Percentiles rank a stretch among this genome's conserved stretches.
phyloP scores from a whole-genome alignment of 345 rosid genomes.

The Pistacia vera region DNA sequence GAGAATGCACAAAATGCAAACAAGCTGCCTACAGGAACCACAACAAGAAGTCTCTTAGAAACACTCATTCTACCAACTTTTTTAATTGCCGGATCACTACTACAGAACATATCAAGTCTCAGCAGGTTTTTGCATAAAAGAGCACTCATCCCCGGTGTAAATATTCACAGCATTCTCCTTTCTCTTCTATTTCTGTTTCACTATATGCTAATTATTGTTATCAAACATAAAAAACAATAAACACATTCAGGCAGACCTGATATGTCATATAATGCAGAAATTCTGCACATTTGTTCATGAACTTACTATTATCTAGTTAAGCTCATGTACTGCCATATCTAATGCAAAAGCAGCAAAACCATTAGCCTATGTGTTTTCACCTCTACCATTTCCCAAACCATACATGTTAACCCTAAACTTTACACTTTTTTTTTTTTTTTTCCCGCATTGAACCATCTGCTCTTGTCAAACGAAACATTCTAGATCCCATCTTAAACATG shows the following conservation, averaged over 20 bases:
- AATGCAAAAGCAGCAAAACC: too few species aligned
- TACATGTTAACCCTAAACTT: neutral
- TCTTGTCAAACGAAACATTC: neutral
- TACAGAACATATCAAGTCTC: neutral
- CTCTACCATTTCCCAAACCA: neutral
- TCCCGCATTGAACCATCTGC: neutral
- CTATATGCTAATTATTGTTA: neutral
- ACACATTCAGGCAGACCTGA: neutral
- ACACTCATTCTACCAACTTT: neutral
- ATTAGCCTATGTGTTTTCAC: too few species aligned
- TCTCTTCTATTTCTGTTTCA: neutral
- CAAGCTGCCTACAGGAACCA: too few species aligned
- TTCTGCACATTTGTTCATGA: neutral
- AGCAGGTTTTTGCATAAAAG: neutral
- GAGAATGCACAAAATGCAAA: too few species aligned
- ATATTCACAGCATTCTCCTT: neutral
- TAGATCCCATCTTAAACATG: neutral
- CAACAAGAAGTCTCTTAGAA: neutral
- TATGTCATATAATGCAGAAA: neutral
- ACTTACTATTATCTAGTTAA: neutral
- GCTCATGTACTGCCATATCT: neutral
- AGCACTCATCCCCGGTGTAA: neutral
- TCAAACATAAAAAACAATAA: neutral
- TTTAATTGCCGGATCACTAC: neutral
- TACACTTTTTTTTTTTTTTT: too few species aligned